These are phyloP conservation scores for Leucocoprinus birnbaumii DNA, from an alignment of 768 basidiomycete genomes.

Conservation along the genomic window DNA sequence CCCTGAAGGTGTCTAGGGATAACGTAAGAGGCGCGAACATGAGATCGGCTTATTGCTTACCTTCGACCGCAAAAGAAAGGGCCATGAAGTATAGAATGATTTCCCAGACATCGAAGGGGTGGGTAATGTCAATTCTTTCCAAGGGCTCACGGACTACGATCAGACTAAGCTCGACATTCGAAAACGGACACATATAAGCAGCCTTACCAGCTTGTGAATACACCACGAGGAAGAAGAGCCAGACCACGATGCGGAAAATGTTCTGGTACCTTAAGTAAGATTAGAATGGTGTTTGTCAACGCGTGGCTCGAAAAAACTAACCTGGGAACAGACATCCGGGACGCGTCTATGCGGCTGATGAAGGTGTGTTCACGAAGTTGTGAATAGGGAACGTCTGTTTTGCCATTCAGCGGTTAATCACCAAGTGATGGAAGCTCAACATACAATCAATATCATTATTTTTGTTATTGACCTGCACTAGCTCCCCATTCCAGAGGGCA, in stretches of 20 bases:
- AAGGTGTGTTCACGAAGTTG: slow-evolving; percentile 51
- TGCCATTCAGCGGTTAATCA: background rate
- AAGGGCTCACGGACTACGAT: slow-evolving; percentile 70
- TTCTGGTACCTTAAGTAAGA: slow-evolving; percentile 69
- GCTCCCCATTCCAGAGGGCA: slow-evolving; percentile 78
- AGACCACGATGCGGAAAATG: slow-evolving; percentile 71
- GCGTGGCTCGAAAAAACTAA: slow-evolving; percentile 18
- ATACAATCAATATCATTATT: slow-evolving; percentile 77
- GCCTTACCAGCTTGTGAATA: slow-evolving; percentile 81
- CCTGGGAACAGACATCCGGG: slow-evolving; percentile 80
- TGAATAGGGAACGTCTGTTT: slow-evolving; percentile 68
- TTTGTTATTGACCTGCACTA: slow-evolving; percentile 76
- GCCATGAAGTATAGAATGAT: slow-evolving; percentile 75
- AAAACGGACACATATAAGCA: background rate
- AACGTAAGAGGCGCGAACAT: background rate
- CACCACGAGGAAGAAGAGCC: slow-evolving; percentile 73
- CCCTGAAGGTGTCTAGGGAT: slow-evolving; percentile 52
- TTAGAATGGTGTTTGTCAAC: slow-evolving; percentile 3
- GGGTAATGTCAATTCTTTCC: slow-evolving; percentile 59
- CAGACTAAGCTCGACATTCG: background rate
- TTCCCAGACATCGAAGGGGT: slow-evolving; percentile 78
- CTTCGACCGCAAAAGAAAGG: slow-evolving; percentile 77
- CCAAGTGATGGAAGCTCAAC: slow-evolving; percentile 14
- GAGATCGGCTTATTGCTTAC: slow-evolving; percentile 34
- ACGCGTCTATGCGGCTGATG: slow-evolving; percentile 72